These are phyloP conservation scores for Cladosporium colombiae DNA, from an alignment of 2,329 filamentous ascomycete genomes.

Conservation along the genomic window DNA sequence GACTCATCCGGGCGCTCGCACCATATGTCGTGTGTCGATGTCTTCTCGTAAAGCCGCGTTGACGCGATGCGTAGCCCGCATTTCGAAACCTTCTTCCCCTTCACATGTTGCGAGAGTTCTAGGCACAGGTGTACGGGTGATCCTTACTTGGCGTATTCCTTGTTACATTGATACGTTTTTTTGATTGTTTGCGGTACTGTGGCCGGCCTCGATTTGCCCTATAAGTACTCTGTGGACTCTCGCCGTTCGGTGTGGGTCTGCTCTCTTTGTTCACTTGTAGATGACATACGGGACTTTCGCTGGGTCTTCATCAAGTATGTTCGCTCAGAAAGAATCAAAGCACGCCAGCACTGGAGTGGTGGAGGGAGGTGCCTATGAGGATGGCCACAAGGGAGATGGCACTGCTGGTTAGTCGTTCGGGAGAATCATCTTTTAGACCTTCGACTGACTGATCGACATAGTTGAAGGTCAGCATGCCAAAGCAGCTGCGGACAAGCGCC, in stretches of 20 bases:
- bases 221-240: not conserved
- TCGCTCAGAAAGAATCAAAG: conserved; percentile 7
- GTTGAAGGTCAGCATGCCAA: conserved; percentile 16
- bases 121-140: not conserved
- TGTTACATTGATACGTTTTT: not conserved
- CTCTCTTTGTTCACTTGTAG: not conserved
- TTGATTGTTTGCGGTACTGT: not conserved
- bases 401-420: conserved; percentile 6
- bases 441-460: not conserved
- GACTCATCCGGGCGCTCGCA: conserved; percentile 11
- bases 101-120: not conserved
- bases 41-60: conserved; percentile 6
- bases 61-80: conserved; percentile 15
- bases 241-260: conserved; percentile 6
- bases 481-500: conserved; percentile 30
- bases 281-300: conserved; percentile 18
- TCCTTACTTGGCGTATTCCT: not conserved
- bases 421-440: not conserved
- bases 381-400: conserved; percentile 6
- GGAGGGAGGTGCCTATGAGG: not conserved
- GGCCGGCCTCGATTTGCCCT: not conserved
- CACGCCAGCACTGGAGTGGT: not conserved
- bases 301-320: conserved; percentile 12
- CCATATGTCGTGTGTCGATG: not conserved
- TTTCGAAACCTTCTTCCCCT: conserved; percentile 7